Evolutionary conservation across 257 asterid genomes (phyloP).

Genomic region (Nicotiana otophora): DNA sequence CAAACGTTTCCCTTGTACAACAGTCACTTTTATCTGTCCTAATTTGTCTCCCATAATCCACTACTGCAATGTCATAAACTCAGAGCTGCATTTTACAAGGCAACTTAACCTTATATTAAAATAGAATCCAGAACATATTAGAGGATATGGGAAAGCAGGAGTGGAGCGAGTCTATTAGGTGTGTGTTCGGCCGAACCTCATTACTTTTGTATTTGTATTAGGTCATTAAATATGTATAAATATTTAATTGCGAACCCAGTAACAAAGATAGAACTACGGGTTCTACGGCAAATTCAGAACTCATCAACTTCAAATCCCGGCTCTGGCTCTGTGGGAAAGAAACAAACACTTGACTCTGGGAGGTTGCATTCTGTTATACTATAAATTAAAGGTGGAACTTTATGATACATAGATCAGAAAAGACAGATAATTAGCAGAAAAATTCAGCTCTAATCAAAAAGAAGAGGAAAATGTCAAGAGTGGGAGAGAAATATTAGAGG

Average conservation of each 20-base stretch:
- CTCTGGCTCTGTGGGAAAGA: background rate
- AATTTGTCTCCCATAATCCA: conserved; percentile 31
- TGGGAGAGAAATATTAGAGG: background rate
- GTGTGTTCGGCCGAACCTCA: too few relatives aligned
- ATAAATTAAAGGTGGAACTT: background rate
- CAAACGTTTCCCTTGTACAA: conserved; percentile 30
- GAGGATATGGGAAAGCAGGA: background rate
- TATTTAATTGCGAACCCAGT: too few relatives aligned
- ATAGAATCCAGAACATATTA: background rate
- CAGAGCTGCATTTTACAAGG: conserved; percentile 17
- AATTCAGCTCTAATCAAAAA: background rate
- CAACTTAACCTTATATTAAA: background rate
- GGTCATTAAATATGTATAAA: too few relatives aligned
- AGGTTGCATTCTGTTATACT: background rate
- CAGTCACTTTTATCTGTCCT: conserved; percentile 37
- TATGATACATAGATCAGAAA: background rate
- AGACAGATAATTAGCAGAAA: background rate
- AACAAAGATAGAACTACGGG: too few relatives aligned
- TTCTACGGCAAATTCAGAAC: too few relatives aligned
- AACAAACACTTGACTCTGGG: background rate
- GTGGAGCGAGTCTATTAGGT: too few relatives aligned
- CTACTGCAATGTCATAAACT: conserved; percentile 4
- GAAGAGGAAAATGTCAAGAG: background rate
- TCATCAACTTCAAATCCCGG: too few relatives aligned
- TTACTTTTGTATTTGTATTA: too few relatives aligned